phyloP scores from a whole-genome alignment of 73 alveolate genomes.

The Paramecium bursaria region DNA sequence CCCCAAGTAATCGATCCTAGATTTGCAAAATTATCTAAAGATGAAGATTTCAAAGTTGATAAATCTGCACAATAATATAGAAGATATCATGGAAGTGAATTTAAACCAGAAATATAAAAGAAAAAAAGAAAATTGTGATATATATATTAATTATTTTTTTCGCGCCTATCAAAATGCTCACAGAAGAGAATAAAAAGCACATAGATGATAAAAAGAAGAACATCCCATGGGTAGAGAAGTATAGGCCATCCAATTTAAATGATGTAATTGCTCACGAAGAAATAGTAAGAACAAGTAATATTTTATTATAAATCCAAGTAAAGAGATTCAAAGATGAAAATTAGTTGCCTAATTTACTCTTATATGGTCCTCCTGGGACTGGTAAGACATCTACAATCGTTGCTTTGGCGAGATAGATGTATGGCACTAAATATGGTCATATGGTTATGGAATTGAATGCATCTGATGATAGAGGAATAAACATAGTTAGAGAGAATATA shows the following conservation, averaged over 20 bases:
- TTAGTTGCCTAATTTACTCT: slow-evolving; percentile 90
- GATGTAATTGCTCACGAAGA: slow-evolving; percentile 93
- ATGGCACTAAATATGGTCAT: slow-evolving; percentile 80
- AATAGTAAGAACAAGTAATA: slow-evolving; percentile 84
- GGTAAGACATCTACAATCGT: slow-evolving; percentile 87
- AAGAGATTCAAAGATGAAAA: slow-evolving; percentile 77
- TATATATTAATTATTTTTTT: no score
- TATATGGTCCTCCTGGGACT: slow-evolving; percentile 98
- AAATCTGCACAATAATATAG: slow-evolving; percentile 33
- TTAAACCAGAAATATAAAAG: neutral
- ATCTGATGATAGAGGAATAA: slow-evolving; percentile 96
- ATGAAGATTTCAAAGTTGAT: slow-evolving; percentile 79
- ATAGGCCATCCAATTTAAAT: slow-evolving; percentile 77
- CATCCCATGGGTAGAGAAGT: slow-evolving; percentile 91
- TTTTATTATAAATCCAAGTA: slow-evolving; percentile 47
- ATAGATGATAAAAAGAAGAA: slow-evolving; percentile 53
- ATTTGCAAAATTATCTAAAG: slow-evolving; percentile 72
- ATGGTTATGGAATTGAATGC: slow-evolving; percentile 95
- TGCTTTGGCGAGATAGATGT: slow-evolving; percentile 89
- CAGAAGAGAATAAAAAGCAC: neutral
- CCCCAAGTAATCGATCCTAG: slow-evolving; percentile 72
- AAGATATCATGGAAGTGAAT: slow-evolving; percentile 67
- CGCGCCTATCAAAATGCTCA: neutral
- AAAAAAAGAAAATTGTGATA: neutral
- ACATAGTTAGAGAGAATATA: slow-evolving; percentile 93